Conservation (phyloP, 2,329 filamentous ascomycete species). For the Thielaviopsis musarum region DNA sequence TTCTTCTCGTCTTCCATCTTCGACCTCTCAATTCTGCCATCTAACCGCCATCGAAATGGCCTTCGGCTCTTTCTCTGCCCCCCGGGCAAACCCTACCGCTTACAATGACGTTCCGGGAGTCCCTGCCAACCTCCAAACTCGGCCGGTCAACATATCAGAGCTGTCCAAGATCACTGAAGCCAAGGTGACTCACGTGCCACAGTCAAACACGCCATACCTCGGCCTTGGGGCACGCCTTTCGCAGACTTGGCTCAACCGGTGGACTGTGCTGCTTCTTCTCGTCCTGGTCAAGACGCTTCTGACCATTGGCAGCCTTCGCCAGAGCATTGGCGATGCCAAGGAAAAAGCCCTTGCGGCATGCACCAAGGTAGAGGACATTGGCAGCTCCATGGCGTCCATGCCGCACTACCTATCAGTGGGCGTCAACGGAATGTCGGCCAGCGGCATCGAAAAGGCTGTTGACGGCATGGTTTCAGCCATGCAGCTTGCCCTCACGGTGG, state of each 20-base stretch:
- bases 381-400: constrained; percentile 95
- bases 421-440: constrained; percentile 71
- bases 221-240: constrained; percentile 78
- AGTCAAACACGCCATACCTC: constrained; percentile 68
- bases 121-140: constrained; percentile 22
- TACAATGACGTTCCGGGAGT: constrained; percentile 14
- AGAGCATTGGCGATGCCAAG: constrained; percentile 60
- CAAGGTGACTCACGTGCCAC: constrained; percentile 42
- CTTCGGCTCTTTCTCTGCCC: neutral
- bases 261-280: constrained; percentile 79
- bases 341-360: constrained; percentile 75
- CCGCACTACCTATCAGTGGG: constrained; percentile 83
- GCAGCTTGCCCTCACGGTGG: constrained; percentile 59
- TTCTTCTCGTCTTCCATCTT: neutral
- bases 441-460: constrained; percentile 64
- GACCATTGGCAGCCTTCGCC: constrained; percentile 53
- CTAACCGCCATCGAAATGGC: neutral
- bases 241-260: constrained; percentile 94
- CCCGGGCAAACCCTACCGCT: neutral
- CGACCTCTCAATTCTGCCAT: neutral
- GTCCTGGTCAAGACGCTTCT: constrained; percentile 70
- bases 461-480: constrained; percentile 66
- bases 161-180: constrained; percentile 19
- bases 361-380: constrained; percentile 79
- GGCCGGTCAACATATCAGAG: constrained; percentile 22